Conservation (phyloP, 805 yeast genomes). For the Myxozyma nipponensis region DNA sequence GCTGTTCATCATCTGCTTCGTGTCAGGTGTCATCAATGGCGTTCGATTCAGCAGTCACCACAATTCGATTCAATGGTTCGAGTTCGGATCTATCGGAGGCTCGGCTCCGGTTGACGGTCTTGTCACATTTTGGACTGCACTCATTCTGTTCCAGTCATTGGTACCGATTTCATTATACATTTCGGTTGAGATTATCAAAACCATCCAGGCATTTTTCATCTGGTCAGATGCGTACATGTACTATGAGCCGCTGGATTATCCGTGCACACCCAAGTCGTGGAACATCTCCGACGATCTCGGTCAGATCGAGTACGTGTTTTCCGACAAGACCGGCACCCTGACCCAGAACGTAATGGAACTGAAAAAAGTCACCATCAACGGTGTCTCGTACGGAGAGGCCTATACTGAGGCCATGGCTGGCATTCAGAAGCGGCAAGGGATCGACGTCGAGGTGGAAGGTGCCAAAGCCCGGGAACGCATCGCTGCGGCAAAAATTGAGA, state of each 20-base stretch:
- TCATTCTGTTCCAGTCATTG: conserved; percentile 69
- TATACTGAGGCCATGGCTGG: conserved; percentile 79
- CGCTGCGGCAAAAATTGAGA: conserved; percentile 42
- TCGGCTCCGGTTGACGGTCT: conserved; percentile 62
- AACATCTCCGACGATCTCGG: conserved; percentile 80
- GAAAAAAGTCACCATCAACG: conserved; percentile 67
- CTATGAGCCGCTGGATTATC: conserved; percentile 63
- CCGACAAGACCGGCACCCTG: conserved; percentile 81
- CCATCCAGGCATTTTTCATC: conserved; percentile 71
- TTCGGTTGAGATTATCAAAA: conserved; percentile 73
- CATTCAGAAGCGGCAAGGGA: conserved; percentile 59
- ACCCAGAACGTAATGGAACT: conserved; percentile 84
- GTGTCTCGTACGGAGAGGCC: conserved; percentile 65
- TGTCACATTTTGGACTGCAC: conserved; percentile 64
- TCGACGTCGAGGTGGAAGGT: conserved; percentile 52
- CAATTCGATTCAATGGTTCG: conserved; percentile 54
- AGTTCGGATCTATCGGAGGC: conserved; percentile 56
- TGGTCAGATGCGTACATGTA: conserved; percentile 68
- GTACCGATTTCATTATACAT: conserved; percentile 79
- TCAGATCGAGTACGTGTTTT: conserved; percentile 74
- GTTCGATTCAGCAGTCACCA: conserved; percentile 46
- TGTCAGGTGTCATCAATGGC: conserved; percentile 69
- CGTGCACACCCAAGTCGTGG: conserved; percentile 81
- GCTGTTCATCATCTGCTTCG: conserved; percentile 61
- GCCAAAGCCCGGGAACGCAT: conserved; percentile 44